Conservation (phyloP, 371 early-diverging fungal genomes). For the Neoconidiobolus thromboides region DNA sequence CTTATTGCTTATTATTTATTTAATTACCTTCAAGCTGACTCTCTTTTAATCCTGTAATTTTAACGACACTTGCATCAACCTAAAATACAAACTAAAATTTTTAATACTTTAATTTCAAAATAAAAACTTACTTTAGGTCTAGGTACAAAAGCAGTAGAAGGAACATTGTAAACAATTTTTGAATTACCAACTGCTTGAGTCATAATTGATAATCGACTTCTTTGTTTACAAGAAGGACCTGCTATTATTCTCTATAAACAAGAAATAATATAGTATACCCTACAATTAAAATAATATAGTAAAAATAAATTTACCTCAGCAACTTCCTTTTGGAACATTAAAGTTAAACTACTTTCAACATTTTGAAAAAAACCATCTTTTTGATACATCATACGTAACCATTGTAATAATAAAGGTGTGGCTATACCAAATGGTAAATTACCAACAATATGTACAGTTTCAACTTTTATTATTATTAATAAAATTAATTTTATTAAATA, state of each 20-base stretch:
- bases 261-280: constrained; percentile 1
- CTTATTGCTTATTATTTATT: no score
- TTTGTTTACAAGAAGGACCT: constrained; percentile 20
- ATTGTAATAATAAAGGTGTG: constrained; percentile 48
- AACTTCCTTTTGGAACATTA: constrained; percentile 80
- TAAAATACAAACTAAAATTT: neutral
- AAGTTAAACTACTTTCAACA: constrained; percentile 36
- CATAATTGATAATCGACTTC: constrained; percentile 54
- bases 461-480: neutral
- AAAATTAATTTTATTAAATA: neutral
- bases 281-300: neutral
- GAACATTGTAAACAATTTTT: constrained; percentile 35
- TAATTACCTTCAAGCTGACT: no score
- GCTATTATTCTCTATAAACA: constrained; percentile 35
- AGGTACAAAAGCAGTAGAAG: constrained; percentile 45
- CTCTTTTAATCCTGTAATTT: constrained; percentile 14
- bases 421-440: constrained; percentile 67
- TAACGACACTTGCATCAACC: constrained; percentile 56
- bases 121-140: constrained; percentile 27
- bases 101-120: neutral
- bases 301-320: constrained; percentile 24
- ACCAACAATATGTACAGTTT: constrained; percentile 37
- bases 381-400: constrained; percentile 37
- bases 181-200: constrained; percentile 49
- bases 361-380: constrained; percentile 37